phyloP scores from a whole-genome alignment of 176 grass and related monocot genomes.

The Triticum timopheevii region DNA sequence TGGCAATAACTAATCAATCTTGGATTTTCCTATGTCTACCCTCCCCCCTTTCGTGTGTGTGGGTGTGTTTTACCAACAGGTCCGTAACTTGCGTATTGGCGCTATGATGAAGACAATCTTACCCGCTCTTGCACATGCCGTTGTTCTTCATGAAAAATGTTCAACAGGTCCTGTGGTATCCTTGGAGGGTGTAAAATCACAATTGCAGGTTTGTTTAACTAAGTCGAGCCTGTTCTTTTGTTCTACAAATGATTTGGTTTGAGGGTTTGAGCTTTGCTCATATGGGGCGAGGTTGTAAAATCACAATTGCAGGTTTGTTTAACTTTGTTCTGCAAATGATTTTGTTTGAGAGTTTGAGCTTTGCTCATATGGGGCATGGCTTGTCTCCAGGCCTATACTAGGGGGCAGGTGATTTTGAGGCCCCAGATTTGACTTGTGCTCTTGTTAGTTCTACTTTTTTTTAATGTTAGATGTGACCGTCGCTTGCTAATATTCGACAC shows the following conservation, averaged over 20 bases:
- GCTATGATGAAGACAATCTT: conserved; percentile 98
- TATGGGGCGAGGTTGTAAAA: conserved; percentile 45
- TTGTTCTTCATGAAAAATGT: conserved; percentile 60
- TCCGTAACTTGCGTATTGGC: conserved; percentile 90
- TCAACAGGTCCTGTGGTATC: conserved; percentile 23
- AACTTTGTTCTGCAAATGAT: conserved; percentile 6
- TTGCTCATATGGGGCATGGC: conserved; percentile 16
- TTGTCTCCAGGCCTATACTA: neutral
- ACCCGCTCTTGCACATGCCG: conserved; percentile 84
- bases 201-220: conserved; percentile 69
- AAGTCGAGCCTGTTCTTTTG: neutral
- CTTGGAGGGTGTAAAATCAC: conserved; percentile 60
- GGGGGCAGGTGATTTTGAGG: neutral
- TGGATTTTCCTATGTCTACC: conserved; percentile 9
- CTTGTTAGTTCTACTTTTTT: neutral
- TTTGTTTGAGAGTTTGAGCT: conserved; percentile 11
- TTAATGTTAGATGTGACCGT: neutral
- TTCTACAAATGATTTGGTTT: neutral
- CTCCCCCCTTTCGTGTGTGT: neutral
- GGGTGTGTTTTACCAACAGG: conserved; percentile 39
- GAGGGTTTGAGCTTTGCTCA: conserved; percentile 14
- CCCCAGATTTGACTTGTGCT: neutral
- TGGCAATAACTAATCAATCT: conserved; percentile 5
- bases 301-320: conserved; percentile 75
- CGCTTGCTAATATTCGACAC: neutral